These are phyloP conservation scores for Candida tropicalis DNA, from an alignment of 1,139 yeast genomes.

Conservation along the genomic window DNA sequence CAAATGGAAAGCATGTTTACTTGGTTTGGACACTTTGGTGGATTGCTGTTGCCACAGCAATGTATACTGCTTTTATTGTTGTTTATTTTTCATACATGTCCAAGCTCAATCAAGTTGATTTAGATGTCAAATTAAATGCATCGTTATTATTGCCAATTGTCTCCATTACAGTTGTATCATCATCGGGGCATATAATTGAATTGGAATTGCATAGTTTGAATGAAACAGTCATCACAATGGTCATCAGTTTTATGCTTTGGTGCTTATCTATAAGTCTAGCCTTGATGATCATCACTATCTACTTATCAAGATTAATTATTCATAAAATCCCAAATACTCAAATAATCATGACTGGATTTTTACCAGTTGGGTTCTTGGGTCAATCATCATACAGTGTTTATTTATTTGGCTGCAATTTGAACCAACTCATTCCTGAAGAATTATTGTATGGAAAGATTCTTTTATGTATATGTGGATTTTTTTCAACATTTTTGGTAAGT, in stretches of 20 bases:
- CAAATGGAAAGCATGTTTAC: conserved; percentile 23
- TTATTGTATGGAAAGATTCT: conserved; percentile 22
- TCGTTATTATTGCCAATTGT: conserved; percentile 70
- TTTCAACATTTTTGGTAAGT: conserved; percentile 54
- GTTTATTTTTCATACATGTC: conserved; percentile 44
- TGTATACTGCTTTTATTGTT: conserved; percentile 61
- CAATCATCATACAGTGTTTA: conserved; percentile 77
- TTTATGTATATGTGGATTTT: conserved; percentile 23
- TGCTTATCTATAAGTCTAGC: conserved; percentile 67
- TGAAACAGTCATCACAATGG: conserved; percentile 53
- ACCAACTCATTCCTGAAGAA: conserved; percentile 19
- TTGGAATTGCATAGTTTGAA: conserved; percentile 40
- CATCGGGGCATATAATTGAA: conserved; percentile 62
- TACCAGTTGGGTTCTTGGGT: conserved; percentile 55
- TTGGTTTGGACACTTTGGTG: conserved; percentile 22
- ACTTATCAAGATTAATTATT: conserved; percentile 58
- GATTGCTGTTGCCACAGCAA: conserved; percentile 47
- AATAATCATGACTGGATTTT: conserved; percentile 28
- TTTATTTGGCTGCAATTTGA: conserved; percentile 51
- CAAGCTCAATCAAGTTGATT: conserved; percentile 23
- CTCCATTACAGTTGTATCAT: conserved; percentile 71
- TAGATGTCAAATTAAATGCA: conserved; percentile 34
- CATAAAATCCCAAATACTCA: conserved; percentile 59
- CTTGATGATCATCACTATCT: conserved; percentile 55
- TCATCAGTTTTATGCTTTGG: conserved; percentile 63